Base-by-base conservation (phyloP, 306 rosid genomes). In the Quercus engelmannii region DNA sequence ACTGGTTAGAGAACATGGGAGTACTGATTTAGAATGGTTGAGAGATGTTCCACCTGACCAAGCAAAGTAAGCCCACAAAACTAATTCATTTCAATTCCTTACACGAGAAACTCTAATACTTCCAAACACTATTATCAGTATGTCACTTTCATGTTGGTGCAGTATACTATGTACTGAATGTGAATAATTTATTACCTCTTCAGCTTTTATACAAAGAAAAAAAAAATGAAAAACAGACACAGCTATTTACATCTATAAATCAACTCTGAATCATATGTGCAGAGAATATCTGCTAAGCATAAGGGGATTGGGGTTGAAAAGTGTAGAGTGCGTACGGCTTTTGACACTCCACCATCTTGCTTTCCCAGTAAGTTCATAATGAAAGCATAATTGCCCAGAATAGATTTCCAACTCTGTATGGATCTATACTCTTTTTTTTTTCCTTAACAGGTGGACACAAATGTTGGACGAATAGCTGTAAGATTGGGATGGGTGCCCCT, bases 401-500 rank as follows among this genome's bases (percentile, higher is more conserved):
- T 28, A 71, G 30, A 74, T 31, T 68, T 68, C 72, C 52, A 68
- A 35, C 15, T 31, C 52, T 63, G 56, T 79, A 83, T 52, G 62
- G 59, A 73, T 80, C 74, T 87, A n/a, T 76, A 76, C 31, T 41
- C 69, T 69, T 19, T 80, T 41, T 65, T 51, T 69, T 41, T 72
- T 57, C 74, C 85, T 67, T 79, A 80, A 79, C 84, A 96, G 99
- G 99, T 96, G 80, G 99, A 96, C 88, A 96, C 99, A 83, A 96
- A 96, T 86, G 99, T 96, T 72, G 99, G 99, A 74, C 98, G 99
- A 10, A 96, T 96, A 81, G 99, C 98, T 30, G 99, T 96, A 78
- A 86, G 99, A 81, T 82, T 96, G 76, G 99, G 99, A 87, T 96
- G 99, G 99, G 99, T 96, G 55, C 99, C 99, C 73, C 98, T 96